A percentile compares a stretch with the other conserved stretches of the same genome.
phyloP scores from a whole-genome alignment of 2,329 filamentous ascomycete genomes.

The Fonsecaea multimorphosa region DNA sequence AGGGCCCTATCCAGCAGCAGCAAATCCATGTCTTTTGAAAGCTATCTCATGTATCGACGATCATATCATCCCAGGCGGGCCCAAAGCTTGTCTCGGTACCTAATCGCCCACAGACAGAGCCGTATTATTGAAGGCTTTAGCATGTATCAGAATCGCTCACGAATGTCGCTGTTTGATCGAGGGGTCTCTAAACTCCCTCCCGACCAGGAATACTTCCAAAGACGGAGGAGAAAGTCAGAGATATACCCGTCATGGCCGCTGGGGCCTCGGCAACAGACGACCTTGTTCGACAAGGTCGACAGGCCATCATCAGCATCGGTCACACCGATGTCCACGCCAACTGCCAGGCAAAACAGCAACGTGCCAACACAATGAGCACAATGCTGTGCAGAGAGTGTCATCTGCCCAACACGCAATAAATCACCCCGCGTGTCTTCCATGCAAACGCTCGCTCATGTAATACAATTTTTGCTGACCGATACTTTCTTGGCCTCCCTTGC shows the following conservation, averaged over 20 bases:
- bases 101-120: background rate
- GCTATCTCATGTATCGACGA: slow-evolving; percentile 2
- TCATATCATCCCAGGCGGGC: background rate
- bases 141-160: background rate
- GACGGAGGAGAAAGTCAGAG: background rate
- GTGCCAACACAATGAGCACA: background rate
- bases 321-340: background rate
- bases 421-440: slow-evolving; percentile 1
- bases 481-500: slow-evolving; percentile 7
- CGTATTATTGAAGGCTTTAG: background rate
- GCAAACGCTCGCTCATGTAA: slow-evolving; percentile 29
- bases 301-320: slow-evolving; percentile 1
- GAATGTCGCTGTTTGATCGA: background rate
- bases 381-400: background rate
- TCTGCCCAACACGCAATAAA: slow-evolving; percentile 4
- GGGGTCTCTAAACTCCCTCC: background rate
- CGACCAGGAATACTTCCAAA: background rate
- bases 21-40: background rate
- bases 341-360: too few relatives aligned
- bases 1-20: background rate
- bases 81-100: slow-evolving; percentile 6
- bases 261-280: background rate
- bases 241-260: background rate
- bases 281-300: background rate
- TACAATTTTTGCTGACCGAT: slow-evolving; percentile 36